Conservation (phyloP, 257 asterid genomes). For the Solanum tarapatanum region DNA sequence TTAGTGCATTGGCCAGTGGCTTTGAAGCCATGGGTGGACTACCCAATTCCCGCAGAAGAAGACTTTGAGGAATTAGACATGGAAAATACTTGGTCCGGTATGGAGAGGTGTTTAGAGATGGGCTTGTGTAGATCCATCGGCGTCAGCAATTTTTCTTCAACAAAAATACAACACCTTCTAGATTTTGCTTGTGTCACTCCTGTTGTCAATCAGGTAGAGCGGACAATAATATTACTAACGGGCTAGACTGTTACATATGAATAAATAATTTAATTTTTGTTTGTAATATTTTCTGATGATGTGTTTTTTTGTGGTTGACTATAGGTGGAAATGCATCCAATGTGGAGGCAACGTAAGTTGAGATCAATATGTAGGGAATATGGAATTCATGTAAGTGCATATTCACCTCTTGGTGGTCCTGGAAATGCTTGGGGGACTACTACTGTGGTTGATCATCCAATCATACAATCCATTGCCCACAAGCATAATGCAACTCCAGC, state of each 20-base stretch:
- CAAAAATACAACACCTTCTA: slow-evolving; percentile 34
- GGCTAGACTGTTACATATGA: background rate
- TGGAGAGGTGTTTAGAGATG: slow-evolving; percentile 68
- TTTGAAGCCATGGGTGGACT: slow-evolving; percentile 45
- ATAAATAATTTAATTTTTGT: too few relatives aligned
- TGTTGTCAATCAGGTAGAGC: slow-evolving; percentile 55
- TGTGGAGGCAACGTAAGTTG: slow-evolving; percentile 76
- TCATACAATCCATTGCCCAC: slow-evolving; percentile 42
- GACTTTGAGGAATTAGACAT: slow-evolving; percentile 49
- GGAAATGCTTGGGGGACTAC: slow-evolving; percentile 85
- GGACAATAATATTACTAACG: too few relatives aligned
- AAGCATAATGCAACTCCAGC: slow-evolving; percentile 65
- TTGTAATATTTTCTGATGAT: background rate
- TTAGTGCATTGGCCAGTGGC: slow-evolving; percentile 90
- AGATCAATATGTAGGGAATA: slow-evolving; percentile 38
- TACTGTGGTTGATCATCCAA: slow-evolving; percentile 45
- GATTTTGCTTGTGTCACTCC: slow-evolving; percentile 45
- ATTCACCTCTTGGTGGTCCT: slow-evolving; percentile 75
- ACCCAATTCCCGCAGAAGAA: slow-evolving; percentile 48
- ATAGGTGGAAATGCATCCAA: slow-evolving; percentile 90
- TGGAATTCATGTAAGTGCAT: slow-evolving; percentile 63
- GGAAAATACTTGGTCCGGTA: slow-evolving; percentile 57
- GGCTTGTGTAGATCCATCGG: slow-evolving; percentile 69
- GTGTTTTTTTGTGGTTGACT: background rate
- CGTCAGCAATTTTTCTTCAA: slow-evolving; percentile 68